phyloP scores from a whole-genome alignment of 2,329 filamentous ascomycete genomes.

The Rachicladosporium sp. region DNA sequence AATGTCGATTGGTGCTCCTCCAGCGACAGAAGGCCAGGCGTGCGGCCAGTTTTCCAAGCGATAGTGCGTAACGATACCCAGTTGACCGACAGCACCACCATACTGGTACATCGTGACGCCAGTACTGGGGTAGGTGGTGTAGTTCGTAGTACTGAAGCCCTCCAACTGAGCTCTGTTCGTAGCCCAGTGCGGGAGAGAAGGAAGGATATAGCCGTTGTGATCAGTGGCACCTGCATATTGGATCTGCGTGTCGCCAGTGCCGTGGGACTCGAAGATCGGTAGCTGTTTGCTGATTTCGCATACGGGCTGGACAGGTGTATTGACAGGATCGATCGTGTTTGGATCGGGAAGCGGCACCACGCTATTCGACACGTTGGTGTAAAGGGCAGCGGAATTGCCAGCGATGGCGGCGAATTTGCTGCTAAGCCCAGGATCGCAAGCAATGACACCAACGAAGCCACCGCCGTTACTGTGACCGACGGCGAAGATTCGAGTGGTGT shows the following conservation, averaged over 20 bases:
- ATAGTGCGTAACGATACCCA: conserved; percentile 26
- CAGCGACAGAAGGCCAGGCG: conserved; percentile 21
- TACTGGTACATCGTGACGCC: conserved; percentile 14
- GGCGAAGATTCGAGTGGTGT: conserved; percentile 32
- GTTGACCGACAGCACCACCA: conserved; percentile 17
- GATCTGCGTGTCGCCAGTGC: conserved; percentile 28
- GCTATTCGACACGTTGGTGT: conserved; percentile 20
- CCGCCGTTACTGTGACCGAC: conserved; percentile 44
- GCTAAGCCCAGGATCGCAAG: conserved; percentile 32
- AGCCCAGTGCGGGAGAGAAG: conserved; percentile 18
- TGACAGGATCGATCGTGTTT: conserved; percentile 12
- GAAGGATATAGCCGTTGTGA: conserved; percentile 7
- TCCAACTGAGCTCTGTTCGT: conserved; percentile 25
- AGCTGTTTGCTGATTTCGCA: conserved; percentile 17
- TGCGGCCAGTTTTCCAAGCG: conserved; percentile 23
- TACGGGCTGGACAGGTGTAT: conserved; percentile 10
- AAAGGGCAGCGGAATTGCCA: conserved; percentile 34
- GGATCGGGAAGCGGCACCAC: conserved; percentile 9
- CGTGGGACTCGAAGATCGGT: conserved; percentile 33
- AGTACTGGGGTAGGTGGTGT: conserved; percentile 11
- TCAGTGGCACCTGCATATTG: conserved; percentile 23
- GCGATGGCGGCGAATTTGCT: conserved; percentile 37
- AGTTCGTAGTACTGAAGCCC: conserved; percentile 19
- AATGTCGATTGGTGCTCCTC: conserved; percentile 13
- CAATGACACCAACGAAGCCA: conserved; percentile 35